A percentile compares a stretch with the other conserved stretches of the same genome.
Evolutionary conservation across 306 rosid genomes (phyloP).

Genomic region (Cicer cuneatum): DNA sequence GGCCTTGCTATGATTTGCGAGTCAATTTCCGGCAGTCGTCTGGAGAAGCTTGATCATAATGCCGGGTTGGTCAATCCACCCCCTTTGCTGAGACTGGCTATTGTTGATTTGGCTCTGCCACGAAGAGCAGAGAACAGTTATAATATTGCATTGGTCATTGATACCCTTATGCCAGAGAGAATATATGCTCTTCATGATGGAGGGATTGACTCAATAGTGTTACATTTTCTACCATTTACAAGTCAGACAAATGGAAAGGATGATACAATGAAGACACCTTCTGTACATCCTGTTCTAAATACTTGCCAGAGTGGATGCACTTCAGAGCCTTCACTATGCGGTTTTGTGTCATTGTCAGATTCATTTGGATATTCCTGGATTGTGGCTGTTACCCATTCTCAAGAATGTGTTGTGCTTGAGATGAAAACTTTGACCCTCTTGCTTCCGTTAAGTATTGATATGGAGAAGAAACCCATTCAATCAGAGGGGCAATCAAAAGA

Average conservation of each 20-base stretch:
- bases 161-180: slow-evolving; percentile 88
- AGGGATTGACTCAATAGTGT: slow-evolving; percentile 89
- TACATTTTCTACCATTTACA: slow-evolving; percentile 97
- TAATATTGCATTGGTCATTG: slow-evolving; percentile 66
- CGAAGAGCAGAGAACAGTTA: slow-evolving; percentile 61
- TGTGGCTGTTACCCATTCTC: slow-evolving; percentile 73
- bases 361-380: slow-evolving; percentile 98
- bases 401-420: slow-evolving; percentile 82
- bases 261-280: slow-evolving; percentile 79
- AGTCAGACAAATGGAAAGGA: slow-evolving; percentile 76
- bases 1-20: slow-evolving; percentile 99
- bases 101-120: slow-evolving; percentile 91
- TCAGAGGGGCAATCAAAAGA: slow-evolving; percentile 55
- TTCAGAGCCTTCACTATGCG: slow-evolving; percentile 66
- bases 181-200: slow-evolving; percentile 84
- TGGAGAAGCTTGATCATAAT: slow-evolving; percentile 66
- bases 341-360: slow-evolving; percentile 88
- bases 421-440: slow-evolving; percentile 81
- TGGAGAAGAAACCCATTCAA: slow-evolving; percentile 51
- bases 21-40: slow-evolving; percentile 47
- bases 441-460: slow-evolving; percentile 69
- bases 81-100: slow-evolving; percentile 83
- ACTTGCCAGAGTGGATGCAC: slow-evolving; percentile 80
- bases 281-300: slow-evolving; percentile 87
- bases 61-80: slow-evolving; percentile 88